Conservation (phyloP, 2,329 filamentous ascomycete species). For the Pseudogymnoascus sp. region DNA sequence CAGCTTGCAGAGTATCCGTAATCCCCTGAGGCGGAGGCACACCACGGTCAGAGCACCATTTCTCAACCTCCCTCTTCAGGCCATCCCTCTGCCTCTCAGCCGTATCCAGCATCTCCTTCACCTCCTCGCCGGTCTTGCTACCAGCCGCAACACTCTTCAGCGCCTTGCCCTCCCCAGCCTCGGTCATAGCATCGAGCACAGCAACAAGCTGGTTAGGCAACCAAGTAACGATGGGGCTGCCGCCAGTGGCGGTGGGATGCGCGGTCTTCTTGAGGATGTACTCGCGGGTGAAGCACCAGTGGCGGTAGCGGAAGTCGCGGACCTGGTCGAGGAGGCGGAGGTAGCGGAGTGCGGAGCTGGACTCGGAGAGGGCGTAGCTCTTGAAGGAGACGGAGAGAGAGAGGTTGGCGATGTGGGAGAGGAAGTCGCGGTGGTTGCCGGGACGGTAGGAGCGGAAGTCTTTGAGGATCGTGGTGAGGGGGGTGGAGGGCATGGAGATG, state of each 20-base stretch:
- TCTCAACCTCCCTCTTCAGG: constrained; percentile 65
- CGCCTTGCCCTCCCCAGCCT: constrained; percentile 39
- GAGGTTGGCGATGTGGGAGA: constrained; percentile 58
- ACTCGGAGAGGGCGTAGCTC: constrained; percentile 49
- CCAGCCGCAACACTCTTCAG: constrained; percentile 30
- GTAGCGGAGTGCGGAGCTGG: constrained; percentile 55
- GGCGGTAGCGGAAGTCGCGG: constrained; percentile 73
- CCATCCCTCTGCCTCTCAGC: constrained; percentile 57
- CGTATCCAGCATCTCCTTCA: constrained; percentile 57
- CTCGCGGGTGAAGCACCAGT: constrained; percentile 80
- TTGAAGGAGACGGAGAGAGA: constrained; percentile 47
- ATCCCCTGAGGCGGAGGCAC: not conserved
- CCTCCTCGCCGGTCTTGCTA: constrained; percentile 9
- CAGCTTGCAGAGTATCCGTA: not conserved
- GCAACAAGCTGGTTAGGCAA: constrained; percentile 73
- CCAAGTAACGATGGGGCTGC: constrained; percentile 78
- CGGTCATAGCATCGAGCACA: constrained; percentile 63
- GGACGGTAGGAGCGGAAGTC: constrained; percentile 89
- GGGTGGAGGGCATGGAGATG: constrained; percentile 81
- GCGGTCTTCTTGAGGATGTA: constrained; percentile 73
- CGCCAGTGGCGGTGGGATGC: constrained; percentile 73
- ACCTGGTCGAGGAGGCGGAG: constrained; percentile 65
- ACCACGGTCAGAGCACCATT: constrained; percentile 57
- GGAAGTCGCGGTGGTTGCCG: constrained; percentile 79
- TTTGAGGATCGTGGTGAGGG: constrained; percentile 76